These are phyloP conservation scores for Volvariella volvacea DNA, from an alignment of 1,284 basidiomycete species.

Conservation along the genomic window DNA sequence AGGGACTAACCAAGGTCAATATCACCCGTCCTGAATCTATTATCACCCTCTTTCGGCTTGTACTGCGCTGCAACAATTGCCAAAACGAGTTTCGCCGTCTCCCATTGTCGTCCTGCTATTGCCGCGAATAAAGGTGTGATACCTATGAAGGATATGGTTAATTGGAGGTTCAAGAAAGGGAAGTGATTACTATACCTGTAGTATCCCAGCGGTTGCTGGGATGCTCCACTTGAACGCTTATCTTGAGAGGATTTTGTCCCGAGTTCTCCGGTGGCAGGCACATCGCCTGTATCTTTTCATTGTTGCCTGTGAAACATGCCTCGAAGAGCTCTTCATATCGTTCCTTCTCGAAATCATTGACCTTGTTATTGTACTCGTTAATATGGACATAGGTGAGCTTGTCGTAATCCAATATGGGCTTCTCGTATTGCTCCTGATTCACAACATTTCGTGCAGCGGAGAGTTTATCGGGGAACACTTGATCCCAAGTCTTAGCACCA, in stretches of 20 bases:
- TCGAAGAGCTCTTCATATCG: conserved; percentile 51
- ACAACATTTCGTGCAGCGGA: background rate
- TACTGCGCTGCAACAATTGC: conserved; percentile 49
- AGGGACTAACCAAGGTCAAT: conserved; percentile 24
- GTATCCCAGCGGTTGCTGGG: background rate
- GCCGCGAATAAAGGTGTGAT: conserved; percentile 43
- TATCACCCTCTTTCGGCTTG: background rate
- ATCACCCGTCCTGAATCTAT: background rate
- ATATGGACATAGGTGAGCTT: conserved; percentile 4
- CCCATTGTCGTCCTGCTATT: conserved; percentile 40
- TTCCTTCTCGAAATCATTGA: conserved; percentile 18
- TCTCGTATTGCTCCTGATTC: background rate
- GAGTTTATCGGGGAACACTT: background rate
- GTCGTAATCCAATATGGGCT: conserved; percentile 10
- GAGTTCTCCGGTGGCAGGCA: too few relatives aligned
- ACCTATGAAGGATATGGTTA: too few relatives aligned
- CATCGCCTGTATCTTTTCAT: conserved; percentile 41
- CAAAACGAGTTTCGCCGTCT: conserved; percentile 44
- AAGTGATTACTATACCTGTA: too few relatives aligned
- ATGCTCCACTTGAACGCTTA: background rate
- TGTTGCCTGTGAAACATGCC: conserved; percentile 44
- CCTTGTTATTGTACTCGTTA: conserved; percentile 16
- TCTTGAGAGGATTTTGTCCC: background rate
- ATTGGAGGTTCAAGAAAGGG: too few relatives aligned
- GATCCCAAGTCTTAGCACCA: conserved; percentile 36